phyloP scores from a whole-genome alignment of 768 basidiomycete species.

The Coprinopsis cinerea region DNA sequence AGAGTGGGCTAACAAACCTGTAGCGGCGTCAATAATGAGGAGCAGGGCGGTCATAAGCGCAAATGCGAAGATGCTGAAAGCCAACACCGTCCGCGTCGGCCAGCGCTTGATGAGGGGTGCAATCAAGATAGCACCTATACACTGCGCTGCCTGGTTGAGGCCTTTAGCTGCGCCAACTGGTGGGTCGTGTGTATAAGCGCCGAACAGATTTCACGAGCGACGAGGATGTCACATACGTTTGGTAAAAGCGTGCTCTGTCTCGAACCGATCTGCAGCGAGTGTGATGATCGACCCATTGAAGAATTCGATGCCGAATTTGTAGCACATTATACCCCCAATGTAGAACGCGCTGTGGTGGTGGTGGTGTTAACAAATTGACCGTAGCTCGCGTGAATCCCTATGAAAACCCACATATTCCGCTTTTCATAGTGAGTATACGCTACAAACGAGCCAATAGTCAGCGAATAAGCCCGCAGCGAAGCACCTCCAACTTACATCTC shows the following conservation, averaged over 20 bases:
- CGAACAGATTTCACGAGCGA: not conserved
- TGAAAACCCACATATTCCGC: too few species aligned
- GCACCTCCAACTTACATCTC: too few species aligned
- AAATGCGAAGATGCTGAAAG: conserved; percentile 22
- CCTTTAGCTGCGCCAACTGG: conserved; percentile 27
- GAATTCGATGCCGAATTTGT: conserved; percentile 29
- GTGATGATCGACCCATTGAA: conserved; percentile 30
- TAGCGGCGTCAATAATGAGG: conserved; percentile 26
- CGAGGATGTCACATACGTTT: conserved; percentile 18
- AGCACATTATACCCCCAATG: conserved; percentile 26
- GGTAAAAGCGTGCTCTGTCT: conserved; percentile 19
- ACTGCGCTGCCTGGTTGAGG: conserved; percentile 28
- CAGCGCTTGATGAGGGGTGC: conserved; percentile 26
- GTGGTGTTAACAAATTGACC: too few species aligned
- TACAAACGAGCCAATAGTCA: too few species aligned
- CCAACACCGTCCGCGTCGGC: conserved; percentile 26
- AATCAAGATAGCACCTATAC: conserved; percentile 29
- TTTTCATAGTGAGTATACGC: too few species aligned
- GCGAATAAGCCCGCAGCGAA: too few species aligned
- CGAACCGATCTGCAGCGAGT: conserved; percentile 28
- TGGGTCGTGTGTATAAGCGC: not conserved
- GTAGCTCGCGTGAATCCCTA: too few species aligned
- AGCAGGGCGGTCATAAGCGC: conserved; percentile 25
- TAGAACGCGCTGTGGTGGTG: too few species aligned
- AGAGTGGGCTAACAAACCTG: conserved; percentile 14